Conservation (phyloP, 2,329 filamentous ascomycete genomes). For the Basipetospora chlamydospora region DNA sequence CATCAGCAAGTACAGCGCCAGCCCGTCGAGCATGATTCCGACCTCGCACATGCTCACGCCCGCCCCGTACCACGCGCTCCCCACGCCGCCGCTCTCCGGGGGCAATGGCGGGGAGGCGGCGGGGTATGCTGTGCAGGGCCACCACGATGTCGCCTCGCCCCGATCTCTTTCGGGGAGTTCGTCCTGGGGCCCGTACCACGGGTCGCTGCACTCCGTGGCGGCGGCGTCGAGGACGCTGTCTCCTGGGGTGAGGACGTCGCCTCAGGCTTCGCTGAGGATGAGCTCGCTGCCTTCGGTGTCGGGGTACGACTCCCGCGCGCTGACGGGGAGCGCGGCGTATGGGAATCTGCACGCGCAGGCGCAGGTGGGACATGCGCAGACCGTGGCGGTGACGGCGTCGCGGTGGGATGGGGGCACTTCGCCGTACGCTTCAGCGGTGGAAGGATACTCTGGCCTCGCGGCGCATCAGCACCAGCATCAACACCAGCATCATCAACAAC, state of each 20-base stretch:
- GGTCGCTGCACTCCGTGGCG: slow-evolving; percentile 19
- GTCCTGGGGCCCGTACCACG: slow-evolving; percentile 32
- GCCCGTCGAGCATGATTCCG: slow-evolving; percentile 16
- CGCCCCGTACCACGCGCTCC: slow-evolving; percentile 27
- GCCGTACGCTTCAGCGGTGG: slow-evolving; percentile 22
- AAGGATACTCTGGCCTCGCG: slow-evolving; percentile 23
- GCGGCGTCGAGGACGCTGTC: slow-evolving; percentile 17
- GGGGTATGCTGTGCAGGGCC: slow-evolving; percentile 21
- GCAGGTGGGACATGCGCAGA: slow-evolving; percentile 21
- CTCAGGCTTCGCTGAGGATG: slow-evolving; percentile 11
- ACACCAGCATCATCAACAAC: too few species aligned
- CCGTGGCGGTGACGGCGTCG: slow-evolving; percentile 20
- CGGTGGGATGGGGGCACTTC: slow-evolving; percentile 26
- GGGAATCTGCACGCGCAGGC: slow-evolving; percentile 22
- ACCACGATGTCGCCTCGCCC: slow-evolving; percentile 38
- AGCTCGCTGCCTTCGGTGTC: slow-evolving; percentile 20
- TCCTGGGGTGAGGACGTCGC: slow-evolving; percentile 23
- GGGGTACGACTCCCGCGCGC: slow-evolving; percentile 22
- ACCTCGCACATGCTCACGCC: slow-evolving; percentile 24
- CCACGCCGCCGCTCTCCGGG: slow-evolving; percentile 26
- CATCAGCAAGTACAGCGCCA: slow-evolving; percentile 80
- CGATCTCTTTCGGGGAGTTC: slow-evolving; percentile 33
- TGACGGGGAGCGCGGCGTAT: slow-evolving; percentile 14
- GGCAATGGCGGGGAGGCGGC: slow-evolving; percentile 20
- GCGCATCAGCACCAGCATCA: slow-evolving; percentile 16